Evolutionary conservation across 345 rosid species (phyloP), one percentile per base, ranked within the genome.

Genomic region (Eutrema japonicum): DNA sequence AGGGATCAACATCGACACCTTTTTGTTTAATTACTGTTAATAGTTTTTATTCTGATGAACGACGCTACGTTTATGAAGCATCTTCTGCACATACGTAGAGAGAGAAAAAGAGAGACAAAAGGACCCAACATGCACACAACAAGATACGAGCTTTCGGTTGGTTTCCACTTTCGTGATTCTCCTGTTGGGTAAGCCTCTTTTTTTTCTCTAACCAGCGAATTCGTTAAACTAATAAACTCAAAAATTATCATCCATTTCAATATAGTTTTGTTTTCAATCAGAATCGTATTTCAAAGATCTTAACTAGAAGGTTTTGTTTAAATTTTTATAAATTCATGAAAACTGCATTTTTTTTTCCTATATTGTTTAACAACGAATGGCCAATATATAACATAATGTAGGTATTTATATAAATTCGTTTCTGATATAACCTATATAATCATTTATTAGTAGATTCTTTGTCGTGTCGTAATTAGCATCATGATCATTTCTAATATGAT

Each of bases 91-190:
- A 75, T 75, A 38, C 75, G 38, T 63, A 54, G 75, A 64, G 59
- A 54, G 64, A 66, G 67, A 74, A 40, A 74, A 74, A 67, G 68
- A 67, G 38, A 76, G 75, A 76, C 71, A 76, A 76, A 63, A 56
- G 79, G 66, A 70, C 71, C 79, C 79, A 76, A 76, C 75, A 76
- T 69, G 74, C 74, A 75, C 41, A 68, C 68, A 33, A 60, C 68
- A 51, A 75, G 68, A 75, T 43, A 68, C 36, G 74, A 67, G 42
- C 79, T 76, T 76, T 70, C 71, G 79, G 79, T 76, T 70, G 66
- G 66, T 76, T 76, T 69, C 79, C 79, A 54, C 79, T 76, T 76
- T 69, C 57, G 27, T 75, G 74, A 75, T 75, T 75, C 74, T 68
- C 58, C 62, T 51, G 22, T 67, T 59, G 32, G 78, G 62, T 67